Conservation (phyloP, 2,329 filamentous ascomycete genomes). For the Colletotrichum coccodes region DNA sequence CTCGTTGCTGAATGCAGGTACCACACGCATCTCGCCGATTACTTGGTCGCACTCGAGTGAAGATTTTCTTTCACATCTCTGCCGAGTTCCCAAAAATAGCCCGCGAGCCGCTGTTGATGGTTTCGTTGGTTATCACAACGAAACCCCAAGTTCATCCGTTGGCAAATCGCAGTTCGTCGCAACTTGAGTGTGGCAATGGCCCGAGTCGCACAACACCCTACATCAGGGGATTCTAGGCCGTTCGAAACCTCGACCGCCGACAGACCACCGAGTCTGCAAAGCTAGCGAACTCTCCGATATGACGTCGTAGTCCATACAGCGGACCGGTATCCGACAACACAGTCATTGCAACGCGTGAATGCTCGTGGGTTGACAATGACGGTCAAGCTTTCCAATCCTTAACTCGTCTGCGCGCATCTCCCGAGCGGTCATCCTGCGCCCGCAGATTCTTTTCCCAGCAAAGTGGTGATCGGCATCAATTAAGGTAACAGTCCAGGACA, state of each 20-base stretch:
- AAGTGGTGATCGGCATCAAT: conserved; percentile 13
- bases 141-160: not conserved
- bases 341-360: not conserved
- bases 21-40: not conserved
- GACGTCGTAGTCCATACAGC: not conserved
- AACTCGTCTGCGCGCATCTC: conserved; percentile 11
- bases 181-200: conserved; percentile 5
- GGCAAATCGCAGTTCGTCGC: conserved; percentile 1
- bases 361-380: not conserved
- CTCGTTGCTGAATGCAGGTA: conserved; percentile 24
- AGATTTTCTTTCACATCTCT: not conserved
- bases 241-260: not conserved
- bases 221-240: not conserved
- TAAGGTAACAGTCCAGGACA: conserved; percentile 1
- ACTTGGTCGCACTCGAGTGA: not conserved
- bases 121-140: not conserved
- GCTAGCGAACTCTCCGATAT: not conserved
- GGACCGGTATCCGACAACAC: not conserved
- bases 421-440: not conserved
- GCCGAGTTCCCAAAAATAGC: conserved; percentile 20
- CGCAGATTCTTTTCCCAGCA: not conserved
- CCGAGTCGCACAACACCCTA: not conserved
- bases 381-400: conserved; percentile 21
- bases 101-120: too few species aligned
- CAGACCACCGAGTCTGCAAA: not conserved